phyloP scores from a whole-genome alignment of 306 rosid genomes.

The Hylodesmum podocarpum region DNA sequence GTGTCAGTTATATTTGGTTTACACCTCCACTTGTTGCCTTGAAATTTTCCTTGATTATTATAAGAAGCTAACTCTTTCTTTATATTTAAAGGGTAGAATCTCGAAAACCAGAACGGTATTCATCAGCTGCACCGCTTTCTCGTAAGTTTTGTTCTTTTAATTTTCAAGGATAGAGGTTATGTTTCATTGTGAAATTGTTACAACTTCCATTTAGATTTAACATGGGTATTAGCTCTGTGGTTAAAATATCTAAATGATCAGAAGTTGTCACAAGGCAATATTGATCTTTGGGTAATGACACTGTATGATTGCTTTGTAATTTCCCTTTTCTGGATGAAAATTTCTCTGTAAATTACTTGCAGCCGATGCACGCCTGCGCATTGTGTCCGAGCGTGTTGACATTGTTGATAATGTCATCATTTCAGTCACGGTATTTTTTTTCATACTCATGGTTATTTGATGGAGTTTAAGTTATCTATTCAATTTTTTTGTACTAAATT shows the following conservation, averaged over 20 bases:
- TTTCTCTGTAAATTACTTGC: slow-evolving; percentile 33
- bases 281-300: slow-evolving; percentile 2
- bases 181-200: background rate
- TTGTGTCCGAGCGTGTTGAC: slow-evolving; percentile 94
- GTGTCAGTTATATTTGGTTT: background rate
- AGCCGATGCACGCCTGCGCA: slow-evolving; percentile 96
- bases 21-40: background rate
- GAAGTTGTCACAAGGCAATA: background rate
- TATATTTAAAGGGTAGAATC: slow-evolving; percentile 88
- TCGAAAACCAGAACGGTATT: slow-evolving; percentile 93
- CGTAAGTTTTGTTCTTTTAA: slow-evolving; percentile 59
- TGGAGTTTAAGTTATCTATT: slow-evolving; percentile 18
- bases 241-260: background rate
- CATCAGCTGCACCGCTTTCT: slow-evolving; percentile 98
- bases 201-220: background rate
- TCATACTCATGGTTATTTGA: slow-evolving; percentile 5
- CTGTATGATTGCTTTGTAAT: slow-evolving; percentile 17
- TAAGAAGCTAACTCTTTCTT: slow-evolving; percentile 44
- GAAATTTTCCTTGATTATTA: slow-evolving; percentile 4
- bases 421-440: slow-evolving; percentile 84
- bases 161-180: slow-evolving; percentile 17
- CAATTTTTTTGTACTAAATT: slow-evolving; percentile 42
- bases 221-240: background rate
- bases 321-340: slow-evolving; percentile 20
- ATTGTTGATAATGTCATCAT: slow-evolving; percentile 75